Percentiles rank a stretch among this genome's conserved stretches.
These are phyloP conservation scores for Diaporthe citriasiana DNA, from an alignment of 2,329 filamentous ascomycete species.

Conservation along the genomic window DNA sequence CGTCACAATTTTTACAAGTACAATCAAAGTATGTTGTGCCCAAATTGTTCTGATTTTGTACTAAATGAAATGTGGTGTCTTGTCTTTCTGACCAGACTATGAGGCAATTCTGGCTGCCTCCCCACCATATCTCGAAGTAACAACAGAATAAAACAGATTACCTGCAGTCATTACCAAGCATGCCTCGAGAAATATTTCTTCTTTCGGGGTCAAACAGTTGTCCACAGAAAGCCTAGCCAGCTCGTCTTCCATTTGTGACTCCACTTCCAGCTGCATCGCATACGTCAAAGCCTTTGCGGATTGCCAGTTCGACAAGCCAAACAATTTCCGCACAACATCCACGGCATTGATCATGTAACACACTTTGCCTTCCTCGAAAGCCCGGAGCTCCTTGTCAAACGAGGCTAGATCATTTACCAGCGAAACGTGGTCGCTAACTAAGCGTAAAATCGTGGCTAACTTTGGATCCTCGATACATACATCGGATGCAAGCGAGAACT, in stretches of 20 bases:
- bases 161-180: neutral
- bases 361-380: neutral
- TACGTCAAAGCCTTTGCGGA: neutral
- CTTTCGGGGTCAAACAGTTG: neutral
- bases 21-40: too few relatives aligned
- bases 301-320: neutral
- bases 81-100: neutral
- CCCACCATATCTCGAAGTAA: neutral
- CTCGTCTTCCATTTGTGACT: neutral
- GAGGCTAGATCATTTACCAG: slow-evolving; percentile 1
- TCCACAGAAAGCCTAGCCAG: neutral
- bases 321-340: slow-evolving; percentile 1
- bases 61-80: too few relatives aligned
- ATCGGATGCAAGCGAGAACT: neutral
- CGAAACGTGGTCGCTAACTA: neutral
- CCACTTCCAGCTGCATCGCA: neutral
- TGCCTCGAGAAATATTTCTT: neutral
- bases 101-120: neutral
- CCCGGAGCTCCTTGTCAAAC: neutral
- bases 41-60: too few relatives aligned
- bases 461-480: neutral
- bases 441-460: neutral
- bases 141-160: neutral
- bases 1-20: too few relatives aligned
- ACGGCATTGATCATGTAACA: slow-evolving; percentile 6